These are phyloP conservation scores for Backusella macrospora DNA, from an alignment of 192 early-diverging fungal genomes.

Conservation along the genomic window DNA sequence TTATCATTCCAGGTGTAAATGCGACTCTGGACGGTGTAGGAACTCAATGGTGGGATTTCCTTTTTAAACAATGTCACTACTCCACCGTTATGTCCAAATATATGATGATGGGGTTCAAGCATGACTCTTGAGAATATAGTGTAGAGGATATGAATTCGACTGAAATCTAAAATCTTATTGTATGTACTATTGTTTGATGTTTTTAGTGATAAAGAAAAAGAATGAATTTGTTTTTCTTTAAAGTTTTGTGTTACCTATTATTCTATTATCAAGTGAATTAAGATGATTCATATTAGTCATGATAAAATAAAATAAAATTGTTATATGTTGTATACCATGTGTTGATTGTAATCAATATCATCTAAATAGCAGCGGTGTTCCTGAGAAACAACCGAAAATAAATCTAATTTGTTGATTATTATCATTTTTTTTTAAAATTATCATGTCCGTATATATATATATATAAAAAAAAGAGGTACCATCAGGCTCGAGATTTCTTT, in stretches of 20 bases:
- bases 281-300: slow-evolving; percentile 9
- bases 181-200: slow-evolving; percentile 38
- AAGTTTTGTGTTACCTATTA: slow-evolving; percentile 26
- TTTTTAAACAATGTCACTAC: slow-evolving; percentile 52
- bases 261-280: slow-evolving; percentile 16
- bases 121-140: slow-evolving; percentile 28
- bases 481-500: slow-evolving; percentile 22
- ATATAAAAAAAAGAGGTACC: not conserved
- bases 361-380: slow-evolving; percentile 53
- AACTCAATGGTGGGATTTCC: slow-evolving; percentile 49
- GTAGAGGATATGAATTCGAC: slow-evolving; percentile 43
- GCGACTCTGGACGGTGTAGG: slow-evolving; percentile 50
- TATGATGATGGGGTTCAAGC: slow-evolving; percentile 30
- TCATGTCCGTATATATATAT: too few species aligned
- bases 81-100: slow-evolving; percentile 42
- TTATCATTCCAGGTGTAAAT: slow-evolving; percentile 57
- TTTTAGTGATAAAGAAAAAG: not conserved
- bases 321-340: slow-evolving; percentile 43
- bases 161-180: slow-evolving; percentile 57
- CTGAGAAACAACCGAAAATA: slow-evolving; percentile 41
- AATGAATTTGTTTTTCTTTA: not conserved
- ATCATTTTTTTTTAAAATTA: not conserved
- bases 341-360: slow-evolving; percentile 55
- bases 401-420: slow-evolving; percentile 13
- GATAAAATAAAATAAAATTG: too few species aligned